Conservation (phyloP, 768 basidiomycete genomes). For the Melanogaster broomeanus region DNA sequence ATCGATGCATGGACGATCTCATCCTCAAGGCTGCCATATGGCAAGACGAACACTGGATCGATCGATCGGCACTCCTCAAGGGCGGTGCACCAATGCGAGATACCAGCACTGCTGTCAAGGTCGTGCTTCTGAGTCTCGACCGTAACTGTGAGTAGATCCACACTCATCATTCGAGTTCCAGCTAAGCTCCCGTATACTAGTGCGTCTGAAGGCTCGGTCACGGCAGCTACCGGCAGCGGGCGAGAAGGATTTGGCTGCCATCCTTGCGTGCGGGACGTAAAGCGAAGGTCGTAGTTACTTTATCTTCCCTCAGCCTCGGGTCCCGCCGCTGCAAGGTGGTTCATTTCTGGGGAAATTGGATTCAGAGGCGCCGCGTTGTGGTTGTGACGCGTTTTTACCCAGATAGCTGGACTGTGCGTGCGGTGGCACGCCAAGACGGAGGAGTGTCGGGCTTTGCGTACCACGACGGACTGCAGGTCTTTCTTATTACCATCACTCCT, state of each 20-base stretch:
- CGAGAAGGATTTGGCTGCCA: slow-evolving; percentile 79
- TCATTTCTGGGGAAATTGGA: slow-evolving; percentile 4
- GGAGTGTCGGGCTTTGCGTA: slow-evolving; percentile 4
- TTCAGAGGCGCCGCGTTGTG: slow-evolving; percentile 1
- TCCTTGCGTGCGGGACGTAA: slow-evolving; percentile 49
- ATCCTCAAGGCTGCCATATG: slow-evolving; percentile 91
- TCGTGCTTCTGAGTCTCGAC: slow-evolving; percentile 88
- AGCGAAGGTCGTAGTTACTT: neutral
- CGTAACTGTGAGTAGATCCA: slow-evolving; percentile 71
- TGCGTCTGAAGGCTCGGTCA: slow-evolving; percentile 88
- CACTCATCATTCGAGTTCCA: slow-evolving; percentile 12
- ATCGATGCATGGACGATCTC: slow-evolving; percentile 91
- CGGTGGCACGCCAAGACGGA: slow-evolving; percentile 33
- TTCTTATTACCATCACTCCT: slow-evolving; percentile 10
- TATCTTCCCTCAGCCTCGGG: slow-evolving; percentile 1
- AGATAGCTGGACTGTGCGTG: slow-evolving; percentile 7
- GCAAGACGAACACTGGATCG: slow-evolving; percentile 92
- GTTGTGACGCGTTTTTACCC: slow-evolving; percentile 8
- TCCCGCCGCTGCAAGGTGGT: slow-evolving; percentile 1
- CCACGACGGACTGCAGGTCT: slow-evolving; percentile 5
- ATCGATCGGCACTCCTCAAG: slow-evolving; percentile 75
- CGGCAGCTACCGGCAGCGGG: slow-evolving; percentile 82
- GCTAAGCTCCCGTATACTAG: slow-evolving; percentile 38
- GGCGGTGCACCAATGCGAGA: slow-evolving; percentile 34
- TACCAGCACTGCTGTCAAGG: slow-evolving; percentile 62